A percentile compares a stretch with the other conserved stretches of the same genome.
phyloP scores from a whole-genome alignment of 306 rosid genomes.

The Vigna mungo region DNA sequence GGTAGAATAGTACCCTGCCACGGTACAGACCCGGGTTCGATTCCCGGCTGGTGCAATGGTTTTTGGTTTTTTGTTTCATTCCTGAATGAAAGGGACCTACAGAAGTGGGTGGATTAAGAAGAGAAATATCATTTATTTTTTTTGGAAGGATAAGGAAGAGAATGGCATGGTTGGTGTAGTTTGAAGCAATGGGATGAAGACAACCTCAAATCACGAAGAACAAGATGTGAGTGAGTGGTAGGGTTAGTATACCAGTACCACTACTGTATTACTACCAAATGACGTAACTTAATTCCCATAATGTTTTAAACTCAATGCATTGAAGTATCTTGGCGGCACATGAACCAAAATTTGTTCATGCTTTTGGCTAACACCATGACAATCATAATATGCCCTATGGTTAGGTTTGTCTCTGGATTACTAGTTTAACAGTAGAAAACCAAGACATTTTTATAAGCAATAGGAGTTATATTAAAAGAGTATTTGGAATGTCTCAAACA shows the following conservation, averaged over 20 bases:
- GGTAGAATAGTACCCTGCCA: slow-evolving; percentile 96
- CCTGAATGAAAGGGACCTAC: not conserved
- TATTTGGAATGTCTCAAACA: too few species aligned
- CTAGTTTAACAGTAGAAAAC: too few species aligned
- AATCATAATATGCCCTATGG: too few species aligned
- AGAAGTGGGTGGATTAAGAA: not conserved
- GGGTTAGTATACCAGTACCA: slow-evolving; percentile 42
- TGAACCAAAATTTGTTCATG: not conserved
- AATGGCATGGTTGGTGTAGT: not conserved
- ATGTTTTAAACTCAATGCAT: not conserved
- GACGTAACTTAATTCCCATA: not conserved
- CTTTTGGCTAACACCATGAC: too few species aligned
- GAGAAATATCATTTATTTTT: not conserved
- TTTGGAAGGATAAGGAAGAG: not conserved
- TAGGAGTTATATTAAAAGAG: too few species aligned
- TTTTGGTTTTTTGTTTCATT: not conserved
- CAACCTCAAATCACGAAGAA: not conserved
- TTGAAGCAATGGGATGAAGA: too few species aligned
- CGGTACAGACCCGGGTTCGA: slow-evolving; percentile 85
- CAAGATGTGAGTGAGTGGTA: slow-evolving; percentile 30
- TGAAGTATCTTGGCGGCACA: too few species aligned
- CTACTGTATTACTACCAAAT: slow-evolving; percentile 14
- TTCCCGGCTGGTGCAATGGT: slow-evolving; percentile 78
- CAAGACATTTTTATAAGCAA: too few species aligned
- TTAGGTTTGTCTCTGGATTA: too few species aligned